Evolutionary conservation across 2,329 filamentous ascomycete genomes (phyloP).

Genomic region (Talaromyces piceae): DNA sequence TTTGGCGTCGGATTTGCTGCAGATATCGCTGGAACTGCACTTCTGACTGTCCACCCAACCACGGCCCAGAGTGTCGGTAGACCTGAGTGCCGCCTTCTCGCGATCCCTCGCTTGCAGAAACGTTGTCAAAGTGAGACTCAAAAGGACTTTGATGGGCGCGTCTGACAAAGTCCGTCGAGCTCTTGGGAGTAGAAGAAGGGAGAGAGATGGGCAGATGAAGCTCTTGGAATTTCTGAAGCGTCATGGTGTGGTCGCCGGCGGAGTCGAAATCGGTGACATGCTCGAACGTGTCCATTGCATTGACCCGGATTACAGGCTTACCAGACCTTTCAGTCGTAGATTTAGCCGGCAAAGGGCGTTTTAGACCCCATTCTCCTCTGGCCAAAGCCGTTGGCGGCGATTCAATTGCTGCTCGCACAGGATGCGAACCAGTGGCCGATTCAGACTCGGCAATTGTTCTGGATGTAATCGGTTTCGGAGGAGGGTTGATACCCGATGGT

Average conservation of each 20-base stretch:
- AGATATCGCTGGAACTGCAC: constrained; percentile 49
- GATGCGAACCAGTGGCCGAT: constrained; percentile 67
- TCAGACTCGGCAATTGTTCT: constrained; percentile 50
- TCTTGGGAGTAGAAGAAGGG: constrained; percentile 10
- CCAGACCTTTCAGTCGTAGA: constrained; percentile 61
- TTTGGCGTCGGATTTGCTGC: constrained; percentile 36
- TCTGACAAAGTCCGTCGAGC: not conserved
- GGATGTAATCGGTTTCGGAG: constrained; percentile 45
- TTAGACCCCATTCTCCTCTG: constrained; percentile 87
- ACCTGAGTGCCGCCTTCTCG: constrained; percentile 31
- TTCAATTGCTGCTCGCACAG: constrained; percentile 75
- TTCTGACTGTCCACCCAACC: constrained; percentile 49
- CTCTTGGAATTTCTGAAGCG: constrained; percentile 79
- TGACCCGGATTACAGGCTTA: constrained; percentile 68
- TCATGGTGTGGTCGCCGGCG: constrained; percentile 71
- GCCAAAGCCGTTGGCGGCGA: constrained; percentile 65
- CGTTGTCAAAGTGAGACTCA: constrained; percentile 40
- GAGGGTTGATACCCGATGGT: constrained; percentile 63
- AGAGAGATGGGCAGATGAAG: constrained; percentile 64
- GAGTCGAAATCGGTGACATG: constrained; percentile 84
- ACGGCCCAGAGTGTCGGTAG: constrained; percentile 55
- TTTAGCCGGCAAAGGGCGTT: constrained; percentile 70
- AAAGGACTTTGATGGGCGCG: constrained; percentile 32
- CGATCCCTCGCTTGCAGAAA: constrained; percentile 27
- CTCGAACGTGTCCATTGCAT: constrained; percentile 74